phyloP scores from a whole-genome alignment of 192 early-diverging fungal species.

The Backusella westeae region DNA sequence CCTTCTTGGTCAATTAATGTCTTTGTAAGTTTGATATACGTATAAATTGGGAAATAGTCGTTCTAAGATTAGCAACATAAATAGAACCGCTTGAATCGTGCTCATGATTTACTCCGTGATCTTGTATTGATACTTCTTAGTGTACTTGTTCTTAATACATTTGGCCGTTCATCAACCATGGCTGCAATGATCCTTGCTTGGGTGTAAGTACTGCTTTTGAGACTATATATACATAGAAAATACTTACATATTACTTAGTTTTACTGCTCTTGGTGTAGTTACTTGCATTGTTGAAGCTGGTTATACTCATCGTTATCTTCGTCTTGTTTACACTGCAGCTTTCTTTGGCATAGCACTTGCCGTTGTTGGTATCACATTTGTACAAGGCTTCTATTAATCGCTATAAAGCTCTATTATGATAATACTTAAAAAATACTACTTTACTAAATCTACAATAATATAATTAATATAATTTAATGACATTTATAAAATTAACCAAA shows the following conservation, averaged over 20 bases:
- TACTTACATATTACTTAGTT: conserved; percentile 10
- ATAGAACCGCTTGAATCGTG: conserved; percentile 30
- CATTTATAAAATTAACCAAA: background rate
- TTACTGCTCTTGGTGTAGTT: conserved; percentile 20
- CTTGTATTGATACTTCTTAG: conserved; percentile 33
- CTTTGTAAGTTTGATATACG: conserved; percentile 16
- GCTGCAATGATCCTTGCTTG: conserved; percentile 39
- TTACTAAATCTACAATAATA: background rate
- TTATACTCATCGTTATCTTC: conserved; percentile 16
- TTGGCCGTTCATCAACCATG: conserved; percentile 29
- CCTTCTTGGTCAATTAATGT: conserved; percentile 7
- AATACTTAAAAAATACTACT: background rate
- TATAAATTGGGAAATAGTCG: background rate
- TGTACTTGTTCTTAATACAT: conserved; percentile 33
- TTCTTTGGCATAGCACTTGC: conserved; percentile 27
- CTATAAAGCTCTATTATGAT: background rate
- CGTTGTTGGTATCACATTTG: conserved; percentile 20
- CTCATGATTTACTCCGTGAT: conserved; percentile 31
- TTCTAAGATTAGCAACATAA: background rate
- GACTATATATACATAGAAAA: background rate
- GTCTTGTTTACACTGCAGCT: conserved; percentile 15
- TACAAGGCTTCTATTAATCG: conserved; percentile 17
- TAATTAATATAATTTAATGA: background rate
- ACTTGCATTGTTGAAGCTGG: conserved; percentile 16
- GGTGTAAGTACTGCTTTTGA: conserved; percentile 30